Evolutionary conservation across 257 asterid species (phyloP), one percentile per base, ranked within the genome.

Genomic region (Anisodus tanguticus): DNA sequence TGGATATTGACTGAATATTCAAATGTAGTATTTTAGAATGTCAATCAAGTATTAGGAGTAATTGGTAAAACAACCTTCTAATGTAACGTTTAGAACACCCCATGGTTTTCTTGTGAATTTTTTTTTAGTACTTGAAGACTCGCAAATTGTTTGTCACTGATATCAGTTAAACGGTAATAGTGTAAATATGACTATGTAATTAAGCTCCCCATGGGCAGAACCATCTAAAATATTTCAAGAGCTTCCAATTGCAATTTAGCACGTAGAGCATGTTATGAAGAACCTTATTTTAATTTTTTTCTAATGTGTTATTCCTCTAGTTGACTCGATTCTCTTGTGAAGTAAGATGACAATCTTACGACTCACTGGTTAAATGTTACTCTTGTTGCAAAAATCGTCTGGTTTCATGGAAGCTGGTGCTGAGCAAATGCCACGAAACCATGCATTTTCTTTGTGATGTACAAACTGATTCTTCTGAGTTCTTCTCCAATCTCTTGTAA

Each of bases 1-100:
- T 74, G 81, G 26, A 76, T 51, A 72, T 72, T 72, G n/a, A 72
- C 45, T 72, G n/a, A 72, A n/a, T 72, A 72, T 51, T 22, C 47
- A 26, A 49, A 22, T 76, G 22, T 51, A 6, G 37, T 49, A 51
- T 51, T 51, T 45, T 51, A 76, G 45, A 51, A 12, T 51, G 81
- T 76, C 22, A 51, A 7, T 76, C 66, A 53, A 35, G 64, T 77
- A 31, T 16, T 41, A 70, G 17, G 35, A 39, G 4, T 26, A 77
- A 77, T 53, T 77, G 64, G 31, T 26, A 53, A 53, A 77, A 77
- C 51, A 53, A 15, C 58, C 59, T 71, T 45, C 80, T 4, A 51
- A 53, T 53, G 15, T 31, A 31, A 31, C 47, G 11, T 31, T 77
- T 31, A 37, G 49, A 4, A 53, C 49, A 26, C 7, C 11, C 49